Evolutionary conservation across 768 basidiomycete genomes (phyloP).

Genomic region (Russula vinacea): DNA sequence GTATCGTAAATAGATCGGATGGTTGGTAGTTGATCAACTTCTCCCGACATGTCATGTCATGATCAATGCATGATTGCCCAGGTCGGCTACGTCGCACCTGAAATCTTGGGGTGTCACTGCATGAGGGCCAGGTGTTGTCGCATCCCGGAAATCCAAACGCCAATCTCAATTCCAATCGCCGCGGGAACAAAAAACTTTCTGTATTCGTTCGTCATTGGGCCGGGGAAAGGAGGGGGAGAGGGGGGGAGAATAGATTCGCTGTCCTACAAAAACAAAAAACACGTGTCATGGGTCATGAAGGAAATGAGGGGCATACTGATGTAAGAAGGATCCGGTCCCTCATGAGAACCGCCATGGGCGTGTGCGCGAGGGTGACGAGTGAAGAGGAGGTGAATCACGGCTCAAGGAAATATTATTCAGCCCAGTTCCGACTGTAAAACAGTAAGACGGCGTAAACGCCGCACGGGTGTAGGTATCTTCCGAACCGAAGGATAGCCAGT

Average conservation of each 20-base stretch:
- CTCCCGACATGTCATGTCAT: not conserved
- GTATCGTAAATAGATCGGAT: not conserved
- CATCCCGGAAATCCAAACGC: not conserved
- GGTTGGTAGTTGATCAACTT: not conserved
- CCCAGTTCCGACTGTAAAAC: not conserved
- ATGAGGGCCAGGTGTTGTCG: not conserved
- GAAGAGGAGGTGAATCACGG: not conserved
- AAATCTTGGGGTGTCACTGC: conserved; percentile 1
- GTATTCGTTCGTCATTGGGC: not conserved
- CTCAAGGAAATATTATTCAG: not conserved
- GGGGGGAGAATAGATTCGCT: not conserved
- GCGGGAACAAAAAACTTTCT: not conserved
- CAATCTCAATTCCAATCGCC: conserved; percentile 6
- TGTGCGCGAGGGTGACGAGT: not conserved
- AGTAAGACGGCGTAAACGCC: not conserved
- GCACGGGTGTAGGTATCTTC: not conserved
- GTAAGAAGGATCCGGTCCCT: not conserved
- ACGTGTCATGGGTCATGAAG: not conserved
- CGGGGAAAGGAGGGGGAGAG: not conserved
- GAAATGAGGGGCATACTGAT: not conserved
- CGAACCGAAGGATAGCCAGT: not conserved
- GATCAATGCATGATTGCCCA: not conserved
- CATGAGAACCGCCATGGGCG: not conserved
- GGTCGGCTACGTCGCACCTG: not conserved
- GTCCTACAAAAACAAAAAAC: not conserved